These are phyloP conservation scores for Termitomyces sp. DNA, from an alignment of 768 basidiomycete genomes.

Conservation along the genomic window DNA sequence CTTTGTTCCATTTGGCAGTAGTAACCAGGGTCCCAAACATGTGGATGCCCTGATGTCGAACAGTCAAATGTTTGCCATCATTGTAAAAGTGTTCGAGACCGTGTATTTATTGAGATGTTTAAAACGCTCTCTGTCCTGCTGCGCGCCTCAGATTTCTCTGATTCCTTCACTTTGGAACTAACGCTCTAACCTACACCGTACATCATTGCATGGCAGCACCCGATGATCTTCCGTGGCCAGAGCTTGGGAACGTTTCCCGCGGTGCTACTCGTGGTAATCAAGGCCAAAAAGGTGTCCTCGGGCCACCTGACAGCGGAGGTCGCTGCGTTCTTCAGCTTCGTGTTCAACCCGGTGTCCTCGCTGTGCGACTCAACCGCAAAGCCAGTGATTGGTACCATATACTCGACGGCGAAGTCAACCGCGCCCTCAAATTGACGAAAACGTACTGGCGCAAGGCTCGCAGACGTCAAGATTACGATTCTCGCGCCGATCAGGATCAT, in stretches of 20 bases:
- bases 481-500: constrained; percentile 81
- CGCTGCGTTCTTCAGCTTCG: constrained; percentile 73
- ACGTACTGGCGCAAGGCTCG: constrained; percentile 83
- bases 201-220: constrained; percentile 40
- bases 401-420: constrained; percentile 73
- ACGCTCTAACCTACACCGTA: constrained; percentile 12
- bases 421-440: constrained; percentile 78
- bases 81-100: constrained; percentile 3
- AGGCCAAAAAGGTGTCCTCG: constrained; percentile 77
- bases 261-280: constrained; percentile 83
- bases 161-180: constrained; percentile 16
- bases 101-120: constrained; percentile 11
- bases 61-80: constrained; percentile 12
- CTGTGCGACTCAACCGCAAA: constrained; percentile 66
- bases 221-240: constrained; percentile 84
- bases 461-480: constrained; percentile 79
- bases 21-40: constrained; percentile 20
- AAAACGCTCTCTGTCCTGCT: constrained; percentile 5
- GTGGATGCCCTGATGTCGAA: constrained; percentile 18
- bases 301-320: constrained; percentile 68
- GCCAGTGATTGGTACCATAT: constrained; percentile 80
- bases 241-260: constrained; percentile 78
- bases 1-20: constrained; percentile 17
- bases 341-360: constrained; percentile 78
- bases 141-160: constrained; percentile 12